Percentiles rank a stretch among this genome's conserved stretches.
phyloP scores from a whole-genome alignment of 352 stramenopile genomes.

The Pythium aquatile region DNA sequence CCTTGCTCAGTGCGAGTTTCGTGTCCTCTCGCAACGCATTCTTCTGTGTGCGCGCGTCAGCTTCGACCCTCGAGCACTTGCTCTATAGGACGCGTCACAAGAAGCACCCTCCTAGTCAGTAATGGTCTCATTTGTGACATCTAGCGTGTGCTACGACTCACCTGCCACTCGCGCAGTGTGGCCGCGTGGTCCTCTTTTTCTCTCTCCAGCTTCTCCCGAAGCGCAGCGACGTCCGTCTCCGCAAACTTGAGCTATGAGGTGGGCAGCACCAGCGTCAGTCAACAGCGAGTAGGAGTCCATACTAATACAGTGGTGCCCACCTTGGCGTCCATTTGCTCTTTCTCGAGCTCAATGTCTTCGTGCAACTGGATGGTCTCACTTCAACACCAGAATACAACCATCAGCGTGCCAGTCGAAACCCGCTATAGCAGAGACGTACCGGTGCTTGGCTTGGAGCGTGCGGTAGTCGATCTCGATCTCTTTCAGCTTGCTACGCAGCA shows the following conservation, averaged over 20 bases:
- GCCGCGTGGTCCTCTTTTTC: slow-evolving; percentile 52
- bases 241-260: slow-evolving; percentile 62
- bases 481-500: slow-evolving; percentile 68
- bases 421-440: slow-evolving; percentile 31
- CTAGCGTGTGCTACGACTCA: slow-evolving; percentile 14
- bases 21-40: slow-evolving; percentile 54
- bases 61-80: slow-evolving; percentile 43
- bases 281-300: neutral
- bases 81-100: slow-evolving; percentile 24
- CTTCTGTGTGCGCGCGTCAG: slow-evolving; percentile 36
- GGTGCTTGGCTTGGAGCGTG: slow-evolving; percentile 66
- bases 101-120: too few relatives aligned
- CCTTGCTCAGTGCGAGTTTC: slow-evolving; percentile 50
- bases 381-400: neutral
- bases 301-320: slow-evolving; percentile 1
- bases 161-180: slow-evolving; percentile 46
- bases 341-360: slow-evolving; percentile 67
- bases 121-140: neutral
- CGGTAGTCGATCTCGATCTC: slow-evolving; percentile 78
- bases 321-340: slow-evolving; percentile 65
- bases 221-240: slow-evolving; percentile 54
- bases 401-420: neutral
- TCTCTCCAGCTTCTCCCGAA: slow-evolving; percentile 57
- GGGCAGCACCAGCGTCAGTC: neutral
- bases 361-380: slow-evolving; percentile 52